Base-by-base conservation (phyloP, 305 asterid species). In the Rubia balearica region DNA sequence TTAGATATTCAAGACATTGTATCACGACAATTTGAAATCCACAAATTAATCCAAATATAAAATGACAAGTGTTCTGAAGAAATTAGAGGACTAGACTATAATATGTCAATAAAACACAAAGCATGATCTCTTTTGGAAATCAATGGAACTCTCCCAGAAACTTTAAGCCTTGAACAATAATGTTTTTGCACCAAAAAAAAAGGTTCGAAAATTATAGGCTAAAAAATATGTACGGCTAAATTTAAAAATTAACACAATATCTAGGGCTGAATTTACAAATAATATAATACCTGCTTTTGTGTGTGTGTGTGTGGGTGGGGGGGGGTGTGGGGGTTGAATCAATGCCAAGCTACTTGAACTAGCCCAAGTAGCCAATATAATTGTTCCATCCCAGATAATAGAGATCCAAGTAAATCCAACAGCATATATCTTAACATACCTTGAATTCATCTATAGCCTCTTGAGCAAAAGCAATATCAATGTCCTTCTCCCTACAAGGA, bases 401-500 rank as follows among this genome's bases (percentile, higher is more conserved):
- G 72, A 71, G 16, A 74, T 73, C 38, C 70, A 55, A 53, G 67
- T 33, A 70, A 65, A 36, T 19, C 57, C 78, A 46, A 75, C 62
- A 78, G 62, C 45, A 71, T 45, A 71, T 51, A 73, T 27, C 71
- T 56, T 10, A 49, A 72, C 55, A 83, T 49, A 92, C 99, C 98
- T 92, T 95, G 86, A 80, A 89, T 82, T 95, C 99, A 77, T 95
- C 99, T 66, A 95, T 92, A 60, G 96, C 90, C 85, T 92, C 97
- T 78, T 92, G 99, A 71, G 95, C 96, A 85, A 90, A 92, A 9
- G 92, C 76, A 84, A 95, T 92, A 84, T 89, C 95, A 57, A 72
- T 81, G 71, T 90, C 98, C 85, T 90, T 90, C 81, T 95, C 99
- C 99, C 99, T 95, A 65, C 79, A 84, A 76, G 62, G 61, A 77